A percentile compares a stretch with the other conserved stretches of the same genome.
Conservation (phyloP, 1,284 basidiomycete genomes). For the Apiotrichum akiyoshidainum region DNA sequence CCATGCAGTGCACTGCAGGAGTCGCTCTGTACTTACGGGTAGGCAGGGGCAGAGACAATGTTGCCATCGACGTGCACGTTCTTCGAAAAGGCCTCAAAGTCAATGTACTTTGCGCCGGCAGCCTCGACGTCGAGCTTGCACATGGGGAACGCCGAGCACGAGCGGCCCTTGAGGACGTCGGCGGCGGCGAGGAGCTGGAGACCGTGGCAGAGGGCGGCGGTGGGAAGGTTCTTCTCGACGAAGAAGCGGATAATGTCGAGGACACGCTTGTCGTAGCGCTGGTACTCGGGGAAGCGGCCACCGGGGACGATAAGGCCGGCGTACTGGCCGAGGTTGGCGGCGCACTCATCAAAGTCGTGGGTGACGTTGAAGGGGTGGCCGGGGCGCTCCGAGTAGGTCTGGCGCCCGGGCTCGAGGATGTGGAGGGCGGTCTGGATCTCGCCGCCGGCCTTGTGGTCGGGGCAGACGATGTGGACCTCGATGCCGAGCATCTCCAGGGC, state of each 20-base stretch:
- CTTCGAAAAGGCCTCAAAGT: conserved; percentile 23
- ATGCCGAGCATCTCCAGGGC: conserved; percentile 24
- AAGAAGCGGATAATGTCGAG: conserved; percentile 20
- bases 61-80: conserved; percentile 21
- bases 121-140: conserved; percentile 25
- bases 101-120: conserved; percentile 21
- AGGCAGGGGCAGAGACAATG: conserved; percentile 19
- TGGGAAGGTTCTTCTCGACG: conserved; percentile 13
- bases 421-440: conserved; percentile 19
- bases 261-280: conserved; percentile 19
- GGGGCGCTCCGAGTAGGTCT: conserved; percentile 22
- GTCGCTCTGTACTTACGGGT: conserved; percentile 14
- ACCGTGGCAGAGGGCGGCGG: conserved; percentile 23
- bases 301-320: conserved; percentile 21
- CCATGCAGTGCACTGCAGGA: too few species aligned
- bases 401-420: conserved; percentile 21
- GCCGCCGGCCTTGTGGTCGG: conserved; percentile 19
- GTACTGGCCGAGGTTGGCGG: conserved; percentile 17
- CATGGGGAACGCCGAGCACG: conserved; percentile 23
- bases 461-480: conserved; percentile 22
- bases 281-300: conserved; percentile 22
- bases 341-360: conserved; percentile 10
- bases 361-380: conserved; percentile 22
- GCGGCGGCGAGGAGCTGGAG: conserved; percentile 23
- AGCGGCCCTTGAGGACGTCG: conserved; percentile 20